These are phyloP conservation scores for Canavalia ensiformis DNA, from an alignment of 306 rosid genomes.

Conservation along the genomic window DNA sequence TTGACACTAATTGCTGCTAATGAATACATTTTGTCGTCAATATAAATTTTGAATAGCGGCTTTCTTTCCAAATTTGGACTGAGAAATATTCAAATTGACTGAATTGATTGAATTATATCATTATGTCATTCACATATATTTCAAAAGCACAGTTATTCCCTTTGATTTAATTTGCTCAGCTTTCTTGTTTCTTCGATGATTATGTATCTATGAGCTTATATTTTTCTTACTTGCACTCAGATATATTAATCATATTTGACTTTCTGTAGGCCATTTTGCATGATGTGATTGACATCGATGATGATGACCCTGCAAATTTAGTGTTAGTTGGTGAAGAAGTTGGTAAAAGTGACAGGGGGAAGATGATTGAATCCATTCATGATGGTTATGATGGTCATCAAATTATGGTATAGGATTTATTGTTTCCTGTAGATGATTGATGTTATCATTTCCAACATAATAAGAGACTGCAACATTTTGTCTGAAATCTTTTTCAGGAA, in stretches of 20 bases:
- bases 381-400: constrained; percentile 54
- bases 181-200: constrained; percentile 27
- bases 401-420: constrained; percentile 57
- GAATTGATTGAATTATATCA: constrained; percentile 22
- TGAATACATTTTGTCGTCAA: background rate
- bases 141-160: constrained; percentile 1
- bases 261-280: constrained; percentile 56
- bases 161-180: constrained; percentile 13
- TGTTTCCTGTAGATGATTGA: constrained; percentile 41
- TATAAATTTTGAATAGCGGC: background rate
- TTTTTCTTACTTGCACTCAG: background rate
- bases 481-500: constrained; percentile 55
- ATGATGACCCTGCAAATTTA: constrained; percentile 58
- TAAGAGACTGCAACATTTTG: constrained; percentile 40
- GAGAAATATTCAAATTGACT: constrained; percentile 33
- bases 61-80: constrained; percentile 11
- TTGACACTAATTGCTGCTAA: background rate
- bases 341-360: constrained; percentile 63
- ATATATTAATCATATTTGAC: constrained; percentile 10
- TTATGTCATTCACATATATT: background rate
- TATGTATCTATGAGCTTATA: background rate
- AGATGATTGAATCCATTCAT: constrained; percentile 53
- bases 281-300: constrained; percentile 66
- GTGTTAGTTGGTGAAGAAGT: constrained; percentile 54
- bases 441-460: constrained; percentile 21